Conservation (phyloP, 768 basidiomycete genomes). For the Boletellus emodensis region DNA sequence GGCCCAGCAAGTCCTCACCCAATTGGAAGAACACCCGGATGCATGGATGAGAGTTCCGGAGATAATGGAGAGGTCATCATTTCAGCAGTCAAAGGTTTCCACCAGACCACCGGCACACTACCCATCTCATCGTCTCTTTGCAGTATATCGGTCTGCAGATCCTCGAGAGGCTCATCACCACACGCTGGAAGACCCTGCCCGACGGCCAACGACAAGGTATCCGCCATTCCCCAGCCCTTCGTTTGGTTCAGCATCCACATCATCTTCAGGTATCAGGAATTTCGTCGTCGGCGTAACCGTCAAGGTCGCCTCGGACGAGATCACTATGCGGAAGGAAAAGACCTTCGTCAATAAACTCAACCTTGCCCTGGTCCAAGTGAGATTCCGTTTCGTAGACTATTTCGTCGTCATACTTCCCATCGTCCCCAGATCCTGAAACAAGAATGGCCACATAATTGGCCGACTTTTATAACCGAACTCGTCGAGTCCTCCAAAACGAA, state of each 20-base stretch:
- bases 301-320: constrained; percentile 90
- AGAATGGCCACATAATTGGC: constrained; percentile 99
- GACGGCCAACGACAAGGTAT: constrained; percentile 88
- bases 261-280: constrained; percentile 78
- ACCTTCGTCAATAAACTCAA: constrained; percentile 95
- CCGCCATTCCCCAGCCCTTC: background rate
- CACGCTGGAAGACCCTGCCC: constrained; percentile 94
- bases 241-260: constrained; percentile 9
- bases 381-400: constrained; percentile 15
- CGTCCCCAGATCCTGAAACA: constrained; percentile 86
- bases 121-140: constrained; percentile 14
- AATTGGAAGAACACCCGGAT: constrained; percentile 94
- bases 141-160: constrained; percentile 98
- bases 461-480: constrained; percentile 93
- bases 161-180: constrained; percentile 90
- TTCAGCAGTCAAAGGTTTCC: constrained; percentile 79
- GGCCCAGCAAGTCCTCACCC: constrained; percentile 91
- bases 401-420: constrained; percentile 2
- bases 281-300: constrained; percentile 93
- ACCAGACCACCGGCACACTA: background rate
- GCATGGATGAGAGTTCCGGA: constrained; percentile 97
- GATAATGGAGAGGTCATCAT: constrained; percentile 80
- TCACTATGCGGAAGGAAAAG: constrained; percentile 85
- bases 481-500: constrained; percentile 97
- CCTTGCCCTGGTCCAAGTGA: constrained; percentile 88